Conservation (phyloP, 23 red algal species). For the Pyropia yezoensis region DNA sequence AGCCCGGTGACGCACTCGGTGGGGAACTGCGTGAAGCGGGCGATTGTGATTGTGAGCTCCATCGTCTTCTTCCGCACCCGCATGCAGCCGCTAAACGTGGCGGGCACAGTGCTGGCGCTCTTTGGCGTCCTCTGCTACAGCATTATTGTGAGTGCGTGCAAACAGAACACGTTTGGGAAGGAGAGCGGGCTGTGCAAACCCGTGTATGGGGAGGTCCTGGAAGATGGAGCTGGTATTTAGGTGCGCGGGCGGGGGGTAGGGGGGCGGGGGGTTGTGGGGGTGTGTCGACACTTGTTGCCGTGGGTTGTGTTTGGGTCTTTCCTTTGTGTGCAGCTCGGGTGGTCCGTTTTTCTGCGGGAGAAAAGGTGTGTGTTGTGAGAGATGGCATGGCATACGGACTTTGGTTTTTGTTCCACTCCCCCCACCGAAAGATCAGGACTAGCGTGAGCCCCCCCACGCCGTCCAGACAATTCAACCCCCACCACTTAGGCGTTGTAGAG, state of each 20-base stretch:
- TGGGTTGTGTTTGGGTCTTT: too few relatives aligned
- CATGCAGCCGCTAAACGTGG: slow-evolving; percentile 45
- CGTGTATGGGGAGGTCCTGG: slow-evolving; percentile 46
- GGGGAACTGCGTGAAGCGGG: slow-evolving; percentile 94
- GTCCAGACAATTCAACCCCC: too few relatives aligned
- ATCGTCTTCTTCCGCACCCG: slow-evolving; percentile 85
- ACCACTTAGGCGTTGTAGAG: slow-evolving; percentile 13
- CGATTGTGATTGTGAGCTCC: slow-evolving; percentile 74
- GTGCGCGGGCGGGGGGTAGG: not conserved
- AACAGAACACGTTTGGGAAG: slow-evolving; percentile 66
- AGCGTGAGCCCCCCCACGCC: too few relatives aligned
- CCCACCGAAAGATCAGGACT: too few relatives aligned
- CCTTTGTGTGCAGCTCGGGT: too few relatives aligned
- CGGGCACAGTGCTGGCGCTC: slow-evolving; percentile 72
- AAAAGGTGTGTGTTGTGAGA: too few relatives aligned
- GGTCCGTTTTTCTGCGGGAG: too few relatives aligned
- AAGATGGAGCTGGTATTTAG: slow-evolving; percentile 14
- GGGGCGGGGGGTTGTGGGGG: too few relatives aligned
- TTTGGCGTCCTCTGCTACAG: slow-evolving; percentile 81
- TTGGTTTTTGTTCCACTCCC: too few relatives aligned
- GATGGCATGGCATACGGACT: too few relatives aligned
- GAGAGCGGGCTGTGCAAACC: slow-evolving; percentile 69
- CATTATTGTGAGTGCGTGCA: slow-evolving; percentile 69
- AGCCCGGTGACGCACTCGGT: slow-evolving; percentile 86
- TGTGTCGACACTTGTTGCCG: too few relatives aligned